Evolutionary conservation across 1,284 basidiomycete genomes (phyloP).

Genomic region (Leccinum subrobustum): DNA sequence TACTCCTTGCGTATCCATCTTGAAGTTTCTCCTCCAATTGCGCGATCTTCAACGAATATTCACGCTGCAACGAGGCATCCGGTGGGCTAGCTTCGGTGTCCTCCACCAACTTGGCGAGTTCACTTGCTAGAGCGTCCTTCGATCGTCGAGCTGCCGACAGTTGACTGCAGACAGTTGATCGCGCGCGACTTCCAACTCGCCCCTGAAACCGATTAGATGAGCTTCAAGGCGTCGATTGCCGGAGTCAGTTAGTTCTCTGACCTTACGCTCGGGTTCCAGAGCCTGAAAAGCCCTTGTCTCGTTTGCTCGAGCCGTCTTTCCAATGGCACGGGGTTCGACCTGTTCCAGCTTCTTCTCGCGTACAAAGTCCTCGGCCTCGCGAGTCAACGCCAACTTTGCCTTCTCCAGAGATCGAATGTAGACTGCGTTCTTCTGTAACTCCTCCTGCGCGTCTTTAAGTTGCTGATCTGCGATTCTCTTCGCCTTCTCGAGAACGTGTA

Average conservation of each 20-base stretch:
- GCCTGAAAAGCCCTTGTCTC: slow-evolving; percentile 60
- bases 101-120: slow-evolving; percentile 66
- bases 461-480: slow-evolving; percentile 95
- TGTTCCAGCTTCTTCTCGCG: slow-evolving; percentile 78
- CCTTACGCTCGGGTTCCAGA: slow-evolving; percentile 61
- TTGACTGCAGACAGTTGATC: slow-evolving; percentile 36
- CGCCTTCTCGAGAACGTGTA: slow-evolving; percentile 95
- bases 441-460: slow-evolving; percentile 77
- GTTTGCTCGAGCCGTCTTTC: slow-evolving; percentile 59
- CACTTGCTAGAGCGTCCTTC: slow-evolving; percentile 68
- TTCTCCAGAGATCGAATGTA: slow-evolving; percentile 87
- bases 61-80: slow-evolving; percentile 50
- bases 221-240: slow-evolving; percentile 56
- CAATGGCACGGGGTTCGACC: slow-evolving; percentile 62
- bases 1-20: slow-evolving; percentile 90
- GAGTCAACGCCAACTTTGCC: slow-evolving; percentile 71
- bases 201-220: slow-evolving; percentile 54
- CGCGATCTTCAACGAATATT: slow-evolving; percentile 65
- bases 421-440: slow-evolving; percentile 69
- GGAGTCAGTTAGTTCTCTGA: slow-evolving; percentile 65
- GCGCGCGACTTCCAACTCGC: slow-evolving; percentile 52
- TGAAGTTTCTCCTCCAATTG: slow-evolving; percentile 66
- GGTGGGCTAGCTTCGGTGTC: slow-evolving; percentile 47
- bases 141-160: slow-evolving; percentile 53
- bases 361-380: slow-evolving; percentile 84